Conservation (phyloP, 805 yeast genomes). For the Metahyphopichia silvanorum region DNA sequence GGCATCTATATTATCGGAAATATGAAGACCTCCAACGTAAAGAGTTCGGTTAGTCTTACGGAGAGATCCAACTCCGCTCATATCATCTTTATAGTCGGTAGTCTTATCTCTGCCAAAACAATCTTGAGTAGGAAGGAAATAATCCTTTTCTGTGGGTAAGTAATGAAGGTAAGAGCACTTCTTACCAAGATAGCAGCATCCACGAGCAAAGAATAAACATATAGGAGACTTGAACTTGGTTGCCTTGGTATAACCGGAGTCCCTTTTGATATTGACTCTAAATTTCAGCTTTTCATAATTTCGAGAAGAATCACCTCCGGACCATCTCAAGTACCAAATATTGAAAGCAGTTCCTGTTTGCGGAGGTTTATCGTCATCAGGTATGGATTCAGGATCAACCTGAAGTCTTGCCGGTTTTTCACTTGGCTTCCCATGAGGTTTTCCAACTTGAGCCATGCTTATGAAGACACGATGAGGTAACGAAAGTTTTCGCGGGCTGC, state of each 20-base stretch:
- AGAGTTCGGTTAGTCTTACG: conserved; percentile 66
- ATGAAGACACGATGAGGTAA: no score
- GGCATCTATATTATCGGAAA: conserved; percentile 29
- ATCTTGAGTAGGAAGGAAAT: conserved; percentile 62
- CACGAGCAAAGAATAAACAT: conserved; percentile 86
- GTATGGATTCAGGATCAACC: conserved; percentile 56
- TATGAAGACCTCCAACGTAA: conserved; percentile 61
- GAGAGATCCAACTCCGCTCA: conserved; percentile 91
- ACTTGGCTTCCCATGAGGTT: no score
- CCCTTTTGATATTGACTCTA: conserved; percentile 56
- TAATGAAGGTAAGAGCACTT: conserved; percentile 78
- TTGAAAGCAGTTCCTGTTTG: conserved; percentile 81
- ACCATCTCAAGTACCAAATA: conserved; percentile 88
- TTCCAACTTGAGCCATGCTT: no score
- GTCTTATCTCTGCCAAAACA: conserved; percentile 92
- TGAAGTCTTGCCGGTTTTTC: conserved; percentile 65
- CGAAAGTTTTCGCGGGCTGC: no score
- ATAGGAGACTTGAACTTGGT: conserved; percentile 49
- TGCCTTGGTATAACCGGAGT: conserved; percentile 76
- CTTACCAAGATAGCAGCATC: conserved; percentile 77
- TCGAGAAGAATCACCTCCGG: conserved; percentile 64
- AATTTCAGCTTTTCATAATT: conserved; percentile 51
- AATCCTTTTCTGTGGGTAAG: conserved; percentile 61
- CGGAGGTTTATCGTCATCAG: conserved; percentile 64
- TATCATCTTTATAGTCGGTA: conserved; percentile 80